A percentile compares a stretch with the other conserved stretches of the same genome.
These are phyloP conservation scores for Endothia cerciana DNA, from an alignment of 2,329 filamentous ascomycete species.

Conservation along the genomic window DNA sequence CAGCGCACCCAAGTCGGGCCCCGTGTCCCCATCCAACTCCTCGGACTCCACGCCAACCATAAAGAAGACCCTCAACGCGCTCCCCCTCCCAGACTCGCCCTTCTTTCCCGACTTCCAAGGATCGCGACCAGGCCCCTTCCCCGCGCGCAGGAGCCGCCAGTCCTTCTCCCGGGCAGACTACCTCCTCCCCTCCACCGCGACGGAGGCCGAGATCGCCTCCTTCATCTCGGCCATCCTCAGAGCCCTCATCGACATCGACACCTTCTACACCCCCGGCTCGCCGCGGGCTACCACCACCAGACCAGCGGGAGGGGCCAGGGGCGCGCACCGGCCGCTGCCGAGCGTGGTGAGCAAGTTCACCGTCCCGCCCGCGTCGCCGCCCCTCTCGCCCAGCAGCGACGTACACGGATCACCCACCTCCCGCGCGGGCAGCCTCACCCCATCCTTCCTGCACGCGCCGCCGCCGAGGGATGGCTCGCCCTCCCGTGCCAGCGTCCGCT, in stretches of 20 bases:
- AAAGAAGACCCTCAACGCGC: neutral
- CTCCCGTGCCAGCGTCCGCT: slow-evolving; percentile 13
- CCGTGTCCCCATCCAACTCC: slow-evolving; percentile 6
- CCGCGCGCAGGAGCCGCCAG: slow-evolving; percentile 35
- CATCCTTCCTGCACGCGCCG: neutral
- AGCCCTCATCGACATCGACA: slow-evolving; percentile 49
- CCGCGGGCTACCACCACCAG: neutral
- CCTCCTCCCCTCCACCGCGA: slow-evolving; percentile 59
- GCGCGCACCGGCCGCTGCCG: slow-evolving; percentile 5
- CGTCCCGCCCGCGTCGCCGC: slow-evolving; percentile 13
- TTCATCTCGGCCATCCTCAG: slow-evolving; percentile 59
- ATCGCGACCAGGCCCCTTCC: neutral
- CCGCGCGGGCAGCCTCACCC: neutral
- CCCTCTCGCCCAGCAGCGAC: neutral
- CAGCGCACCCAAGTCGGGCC: neutral
- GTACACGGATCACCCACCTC: neutral
- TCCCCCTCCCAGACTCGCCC: neutral
- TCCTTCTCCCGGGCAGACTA: slow-evolving; percentile 59
- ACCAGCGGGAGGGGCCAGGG: neutral
- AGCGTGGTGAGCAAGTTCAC: slow-evolving; percentile 17
- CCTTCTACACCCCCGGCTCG: slow-evolving; percentile 51
- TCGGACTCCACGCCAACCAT: slow-evolving; percentile 14
- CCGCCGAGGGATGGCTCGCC: slow-evolving; percentile 7
- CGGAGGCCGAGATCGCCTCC: slow-evolving; percentile 54
- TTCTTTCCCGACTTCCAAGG: neutral